phyloP scores from a whole-genome alignment of 805 yeast genomes.

The Candida manassasensis region DNA sequence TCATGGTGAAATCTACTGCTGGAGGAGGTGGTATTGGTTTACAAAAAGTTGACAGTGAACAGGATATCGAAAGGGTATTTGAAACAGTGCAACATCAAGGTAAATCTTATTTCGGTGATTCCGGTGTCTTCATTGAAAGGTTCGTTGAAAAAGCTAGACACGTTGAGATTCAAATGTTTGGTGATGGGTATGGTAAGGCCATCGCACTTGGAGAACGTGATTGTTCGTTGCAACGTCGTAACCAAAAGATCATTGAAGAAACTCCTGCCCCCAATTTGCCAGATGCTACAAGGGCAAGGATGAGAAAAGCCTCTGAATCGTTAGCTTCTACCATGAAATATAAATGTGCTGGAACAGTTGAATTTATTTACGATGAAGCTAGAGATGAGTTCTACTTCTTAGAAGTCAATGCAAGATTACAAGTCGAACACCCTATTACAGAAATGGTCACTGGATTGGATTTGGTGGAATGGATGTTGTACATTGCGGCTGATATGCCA shows the following conservation, averaged over 20 bases:
- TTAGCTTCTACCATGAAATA: constrained; percentile 80
- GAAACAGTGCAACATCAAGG: constrained; percentile 94
- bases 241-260: constrained; percentile 94
- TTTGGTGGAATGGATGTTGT: constrained; percentile 94
- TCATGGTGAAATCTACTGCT: constrained; percentile 96
- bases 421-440: constrained; percentile 97
- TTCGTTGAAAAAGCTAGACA: constrained; percentile 94
- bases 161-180: constrained; percentile 94
- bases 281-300: constrained; percentile 62
- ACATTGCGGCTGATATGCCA: constrained; percentile 83
- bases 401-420: constrained; percentile 94
- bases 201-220: constrained; percentile 96
- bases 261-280: constrained; percentile 97
- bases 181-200: constrained; percentile 92
- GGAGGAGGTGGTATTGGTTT: constrained; percentile 99
- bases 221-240: constrained; percentile 95
- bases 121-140: constrained; percentile 92
- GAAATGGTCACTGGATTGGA: constrained; percentile 94
- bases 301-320: constrained; percentile 82
- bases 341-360: constrained; percentile 97
- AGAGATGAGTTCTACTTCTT: constrained; percentile 89
- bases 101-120: constrained; percentile 84
- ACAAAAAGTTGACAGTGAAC: constrained; percentile 83
- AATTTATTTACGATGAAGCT: constrained; percentile 82
- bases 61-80: constrained; percentile 79